Percentiles rank a stretch among this genome's conserved stretches.
Evolutionary conservation across 2,329 filamentous ascomycete genomes (phyloP).

Genomic region (Microdochium bolleyi): DNA sequence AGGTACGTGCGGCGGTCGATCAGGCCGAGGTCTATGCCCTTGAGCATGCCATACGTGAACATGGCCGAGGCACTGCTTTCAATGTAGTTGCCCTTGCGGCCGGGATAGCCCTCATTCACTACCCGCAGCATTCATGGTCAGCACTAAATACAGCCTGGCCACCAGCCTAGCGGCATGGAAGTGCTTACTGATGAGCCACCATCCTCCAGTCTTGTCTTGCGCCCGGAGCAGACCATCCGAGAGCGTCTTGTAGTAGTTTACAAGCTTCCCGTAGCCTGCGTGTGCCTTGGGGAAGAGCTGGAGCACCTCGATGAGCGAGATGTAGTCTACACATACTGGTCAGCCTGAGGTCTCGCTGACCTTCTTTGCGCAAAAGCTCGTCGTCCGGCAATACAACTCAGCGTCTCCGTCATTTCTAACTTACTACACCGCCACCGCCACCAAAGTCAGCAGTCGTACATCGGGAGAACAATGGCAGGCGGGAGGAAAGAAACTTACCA

Average conservation of each 20-base stretch:
- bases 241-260: conserved; percentile 29
- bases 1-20: conserved; percentile 22
- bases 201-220: conserved; percentile 38
- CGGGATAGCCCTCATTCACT: conserved; percentile 37
- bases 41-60: conserved; percentile 45
- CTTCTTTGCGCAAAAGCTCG: too few relatives aligned
- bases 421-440: background rate
- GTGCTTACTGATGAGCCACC: conserved; percentile 41
- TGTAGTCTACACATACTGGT: conserved; percentile 16
- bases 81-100: conserved; percentile 46
- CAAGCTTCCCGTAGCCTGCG: conserved; percentile 25
- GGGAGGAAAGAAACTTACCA: conserved; percentile 9
- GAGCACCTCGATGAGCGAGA: conserved; percentile 38
- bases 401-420: background rate
- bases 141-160: background rate
- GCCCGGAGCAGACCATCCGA: conserved; percentile 30
- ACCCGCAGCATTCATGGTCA: background rate
- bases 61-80: conserved; percentile 52
- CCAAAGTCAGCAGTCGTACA: background rate
- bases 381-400: too few relatives aligned
- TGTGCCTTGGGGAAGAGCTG: conserved; percentile 29
- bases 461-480: background rate
- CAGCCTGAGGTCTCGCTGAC: background rate
- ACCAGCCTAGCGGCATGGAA: too few relatives aligned
- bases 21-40: conserved; percentile 30